A percentile compares a stretch with the other conserved stretches of the same genome.
Conservation (phyloP, 805 yeast species). For the Candida multigemmis region DNA sequence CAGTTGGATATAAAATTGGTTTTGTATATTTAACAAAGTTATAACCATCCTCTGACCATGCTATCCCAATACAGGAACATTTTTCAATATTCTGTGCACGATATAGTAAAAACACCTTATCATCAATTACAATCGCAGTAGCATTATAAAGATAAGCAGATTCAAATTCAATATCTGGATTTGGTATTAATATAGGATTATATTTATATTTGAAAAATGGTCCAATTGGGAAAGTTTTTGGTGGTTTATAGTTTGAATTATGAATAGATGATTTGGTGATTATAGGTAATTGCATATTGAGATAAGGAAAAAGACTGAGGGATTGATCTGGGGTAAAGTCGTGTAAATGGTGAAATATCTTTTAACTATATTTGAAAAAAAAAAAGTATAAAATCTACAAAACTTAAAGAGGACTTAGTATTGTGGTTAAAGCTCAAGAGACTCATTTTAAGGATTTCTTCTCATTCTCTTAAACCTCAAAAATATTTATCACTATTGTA, state of each 20-base stretch:
- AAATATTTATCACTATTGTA: too few relatives aligned
- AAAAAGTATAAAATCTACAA: too few relatives aligned
- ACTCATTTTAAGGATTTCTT: too few relatives aligned
- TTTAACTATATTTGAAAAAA: too few relatives aligned
- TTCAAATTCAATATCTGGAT: conserved; percentile 28
- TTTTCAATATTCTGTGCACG: conserved; percentile 28
- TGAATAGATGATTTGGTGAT: conserved; percentile 15
- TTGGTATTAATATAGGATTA: conserved; percentile 30
- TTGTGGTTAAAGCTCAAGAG: too few relatives aligned
- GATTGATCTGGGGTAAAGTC: too few relatives aligned
- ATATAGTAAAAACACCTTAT: conserved; percentile 25
- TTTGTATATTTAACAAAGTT: conserved; percentile 17
- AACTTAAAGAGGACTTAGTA: too few relatives aligned
- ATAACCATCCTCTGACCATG: conserved; percentile 32
- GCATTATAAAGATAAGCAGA: conserved; percentile 33
- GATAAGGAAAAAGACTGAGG: neutral
- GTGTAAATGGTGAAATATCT: too few relatives aligned
- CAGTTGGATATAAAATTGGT: conserved; percentile 27
- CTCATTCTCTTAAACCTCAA: too few relatives aligned
- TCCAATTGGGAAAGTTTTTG: conserved; percentile 30
- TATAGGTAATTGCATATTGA: conserved; percentile 16
- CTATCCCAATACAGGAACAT: conserved; percentile 27
- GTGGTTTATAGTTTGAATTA: conserved; percentile 21
- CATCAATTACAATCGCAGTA: conserved; percentile 30
- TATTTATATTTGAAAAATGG: conserved; percentile 26